A percentile compares a stretch with the other conserved stretches of the same genome.
Evolutionary conservation across 148 eudicot genomes (phyloP).

Genomic region (Fallopia convolvulus): DNA sequence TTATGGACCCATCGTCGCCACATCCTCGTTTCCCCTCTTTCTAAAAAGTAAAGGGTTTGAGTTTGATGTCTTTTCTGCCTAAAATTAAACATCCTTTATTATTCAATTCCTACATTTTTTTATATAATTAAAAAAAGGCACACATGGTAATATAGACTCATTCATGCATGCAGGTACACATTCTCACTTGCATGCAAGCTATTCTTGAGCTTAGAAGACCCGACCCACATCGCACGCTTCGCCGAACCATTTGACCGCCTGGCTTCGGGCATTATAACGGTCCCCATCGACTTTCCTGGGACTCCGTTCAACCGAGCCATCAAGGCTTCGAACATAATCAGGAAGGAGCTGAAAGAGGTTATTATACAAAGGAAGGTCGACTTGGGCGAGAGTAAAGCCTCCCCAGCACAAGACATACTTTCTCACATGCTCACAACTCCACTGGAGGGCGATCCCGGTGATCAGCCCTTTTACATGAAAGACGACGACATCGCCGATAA

Average conservation of each 20-base stretch:
- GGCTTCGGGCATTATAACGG: constrained; percentile 1
- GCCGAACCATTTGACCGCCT: not conserved
- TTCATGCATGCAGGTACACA: constrained; percentile 10
- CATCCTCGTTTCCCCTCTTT: constrained; percentile 20
- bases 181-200: constrained; percentile 6
- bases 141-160: too few relatives aligned
- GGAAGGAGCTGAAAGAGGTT: constrained; percentile 7
- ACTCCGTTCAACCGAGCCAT: constrained; percentile 14
- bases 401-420: constrained; percentile 18
- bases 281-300: constrained; percentile 12
- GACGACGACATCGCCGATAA: constrained; percentile 18
- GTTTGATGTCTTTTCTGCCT: too few relatives aligned
- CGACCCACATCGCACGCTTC: constrained; percentile 1
- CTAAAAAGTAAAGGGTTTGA: constrained; percentile 13
- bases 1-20: constrained; percentile 17
- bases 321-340: constrained; percentile 7
- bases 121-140: too few relatives aligned
- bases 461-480: not conserved
- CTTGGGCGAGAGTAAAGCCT: constrained; percentile 15
- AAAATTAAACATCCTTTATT: too few relatives aligned
- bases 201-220: constrained; percentile 19
- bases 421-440: constrained; percentile 21
- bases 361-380: constrained; percentile 14
- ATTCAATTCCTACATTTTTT: too few relatives aligned
- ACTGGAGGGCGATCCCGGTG: not conserved